Evolutionary conservation across 192 early-diverging fungal species (phyloP), one percentile per base, ranked within the genome.

Genomic region (Gaertneriomyces semiglobifer): DNA sequence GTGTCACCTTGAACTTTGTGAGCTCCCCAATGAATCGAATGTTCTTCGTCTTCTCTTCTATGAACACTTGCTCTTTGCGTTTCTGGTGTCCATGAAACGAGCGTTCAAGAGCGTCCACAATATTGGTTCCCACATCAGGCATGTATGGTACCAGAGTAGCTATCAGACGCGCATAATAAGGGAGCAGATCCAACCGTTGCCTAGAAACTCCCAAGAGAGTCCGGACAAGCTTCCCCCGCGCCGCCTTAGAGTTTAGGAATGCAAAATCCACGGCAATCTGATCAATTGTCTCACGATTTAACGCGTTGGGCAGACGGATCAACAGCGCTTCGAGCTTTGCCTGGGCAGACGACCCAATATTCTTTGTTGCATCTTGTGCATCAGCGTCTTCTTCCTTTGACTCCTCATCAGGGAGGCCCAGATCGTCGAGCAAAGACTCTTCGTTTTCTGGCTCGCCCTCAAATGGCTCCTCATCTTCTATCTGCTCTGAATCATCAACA

Each of bases 181-280:
- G 93, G 14, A 99, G 72, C 11, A 97, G 68, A 52, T 93, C 95
- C 39, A 89, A 70, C 44, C 94, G 82, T 40, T 87, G 79, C 12
- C 93, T 85, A 19, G 92, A 91, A 8, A 97, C 91, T 33, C 83
- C 83, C 0, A 90, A 64, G 18, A 99, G 72, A 0, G 86, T 83
- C 56, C 85, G 85, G n/a, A 91, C 79, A 8, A 99, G 79, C 44
- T 83, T 82, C 14, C 85, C 90, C 46, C 94, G 79, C 9, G 90
- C 86, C 12, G 66, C 72, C 54, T 92, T 94, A 42, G 79, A 88
- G 77, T 97, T 98, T 7, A 93, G 70, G 66, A 87, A 97, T 73
- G 92, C 93, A 79, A 99, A 96, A 41, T 96, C 90, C 44, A 95
- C 84, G 0, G 97, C 93, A 4, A 90, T 75, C 65, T 90, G 84